These are phyloP conservation scores for Lentinula raphanica DNA, from an alignment of 768 basidiomycete species.

Conservation along the genomic window DNA sequence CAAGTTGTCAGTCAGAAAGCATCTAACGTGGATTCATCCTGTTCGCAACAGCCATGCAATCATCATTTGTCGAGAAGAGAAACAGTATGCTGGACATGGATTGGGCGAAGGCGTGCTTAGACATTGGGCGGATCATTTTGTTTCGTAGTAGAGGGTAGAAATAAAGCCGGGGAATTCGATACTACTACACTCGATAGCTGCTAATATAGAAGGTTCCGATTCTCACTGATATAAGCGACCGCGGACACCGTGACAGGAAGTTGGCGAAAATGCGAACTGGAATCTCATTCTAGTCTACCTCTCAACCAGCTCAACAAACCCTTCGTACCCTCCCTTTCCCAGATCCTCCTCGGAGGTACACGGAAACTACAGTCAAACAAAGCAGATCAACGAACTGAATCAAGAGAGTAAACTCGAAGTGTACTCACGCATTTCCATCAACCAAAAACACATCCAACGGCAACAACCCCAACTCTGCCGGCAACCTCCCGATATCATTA, in stretches of 20 bases:
- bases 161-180: too few relatives aligned
- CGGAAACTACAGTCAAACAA: constrained; percentile 52
- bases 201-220: too few relatives aligned
- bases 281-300: constrained; percentile 61
- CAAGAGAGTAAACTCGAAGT: neutral
- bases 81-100: constrained; percentile 14
- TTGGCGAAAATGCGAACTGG: too few relatives aligned
- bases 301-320: constrained; percentile 75
- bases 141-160: constrained; percentile 9
- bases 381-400: neutral
- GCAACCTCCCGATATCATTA: constrained; percentile 70
- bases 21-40: constrained; percentile 19
- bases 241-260: neutral
- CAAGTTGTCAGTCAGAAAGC: constrained; percentile 18
- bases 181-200: too few relatives aligned
- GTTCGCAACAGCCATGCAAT: constrained; percentile 20
- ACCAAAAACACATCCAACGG: constrained; percentile 79
- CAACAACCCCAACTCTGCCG: constrained; percentile 64
- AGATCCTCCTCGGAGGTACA: constrained; percentile 72
- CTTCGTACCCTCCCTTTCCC: constrained; percentile 85
- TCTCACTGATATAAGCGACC: too few relatives aligned
- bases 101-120: constrained; percentile 20
- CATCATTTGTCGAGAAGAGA: constrained; percentile 20
- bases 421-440: constrained; percentile 75
- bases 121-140: constrained; percentile 22